Evolutionary conservation across 306 rosid genomes (phyloP).

Genomic region (Hippophae rhamnoides): DNA sequence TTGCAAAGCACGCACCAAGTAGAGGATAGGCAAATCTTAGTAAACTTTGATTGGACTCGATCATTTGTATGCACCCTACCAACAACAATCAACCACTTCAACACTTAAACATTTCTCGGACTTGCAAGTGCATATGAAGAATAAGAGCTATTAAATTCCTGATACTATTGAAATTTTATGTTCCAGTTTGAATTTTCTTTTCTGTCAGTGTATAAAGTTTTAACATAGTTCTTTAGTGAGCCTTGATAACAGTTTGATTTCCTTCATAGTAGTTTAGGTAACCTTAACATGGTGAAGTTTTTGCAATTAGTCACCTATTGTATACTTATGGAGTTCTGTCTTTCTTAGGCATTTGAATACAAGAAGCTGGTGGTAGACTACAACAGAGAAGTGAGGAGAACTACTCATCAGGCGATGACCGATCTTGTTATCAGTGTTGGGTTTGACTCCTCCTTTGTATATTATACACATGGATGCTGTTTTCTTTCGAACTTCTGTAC

Average conservation of each 20-base stretch:
- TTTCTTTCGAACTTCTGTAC: slow-evolving; percentile 11
- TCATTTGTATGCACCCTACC: too few species aligned
- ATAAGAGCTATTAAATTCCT: too few species aligned
- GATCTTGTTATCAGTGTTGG: slow-evolving; percentile 56
- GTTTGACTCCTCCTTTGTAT: slow-evolving; percentile 37
- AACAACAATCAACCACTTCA: too few species aligned
- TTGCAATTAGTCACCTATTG: slow-evolving; percentile 11
- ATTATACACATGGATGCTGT: background rate
- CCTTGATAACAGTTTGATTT: background rate
- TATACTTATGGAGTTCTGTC: slow-evolving; percentile 19
- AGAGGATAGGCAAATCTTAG: too few species aligned
- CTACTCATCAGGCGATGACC: slow-evolving; percentile 84
- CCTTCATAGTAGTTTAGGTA: background rate
- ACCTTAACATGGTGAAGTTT: background rate
- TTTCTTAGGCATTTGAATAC: slow-evolving; percentile 72
- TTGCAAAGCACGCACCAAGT: too few species aligned
- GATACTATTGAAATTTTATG: too few species aligned
- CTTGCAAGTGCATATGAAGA: too few species aligned
- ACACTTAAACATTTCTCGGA: too few species aligned
- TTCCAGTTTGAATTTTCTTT: too few species aligned
- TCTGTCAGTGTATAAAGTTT: too few species aligned
- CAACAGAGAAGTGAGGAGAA: slow-evolving; percentile 88
- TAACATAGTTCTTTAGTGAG: too few species aligned
- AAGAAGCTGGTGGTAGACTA: slow-evolving; percentile 89
- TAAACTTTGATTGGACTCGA: too few species aligned